phyloP scores from a whole-genome alignment of 2,329 filamentous ascomycete genomes.

The Cordyceps farinosa region DNA sequence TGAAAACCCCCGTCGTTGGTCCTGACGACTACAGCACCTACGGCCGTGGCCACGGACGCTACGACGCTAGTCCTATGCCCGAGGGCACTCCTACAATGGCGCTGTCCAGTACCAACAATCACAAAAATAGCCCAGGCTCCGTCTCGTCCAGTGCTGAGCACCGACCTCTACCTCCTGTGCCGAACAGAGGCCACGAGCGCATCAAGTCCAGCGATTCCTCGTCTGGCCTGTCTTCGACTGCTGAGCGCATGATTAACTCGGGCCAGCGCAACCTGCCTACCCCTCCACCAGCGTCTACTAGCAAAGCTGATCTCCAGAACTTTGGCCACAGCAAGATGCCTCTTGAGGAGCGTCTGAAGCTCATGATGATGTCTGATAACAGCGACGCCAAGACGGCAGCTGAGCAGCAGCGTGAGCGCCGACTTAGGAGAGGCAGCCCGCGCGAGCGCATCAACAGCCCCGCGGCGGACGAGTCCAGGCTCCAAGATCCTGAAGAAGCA shows the following conservation, averaged over 20 bases:
- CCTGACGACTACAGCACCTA: constrained; percentile 82
- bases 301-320: constrained; percentile 74
- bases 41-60: constrained; percentile 35
- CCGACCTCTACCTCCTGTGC: constrained; percentile 81
- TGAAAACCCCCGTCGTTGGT: constrained; percentile 96
- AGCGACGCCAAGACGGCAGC: constrained; percentile 54
- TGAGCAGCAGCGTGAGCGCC: constrained; percentile 64
- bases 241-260: constrained; percentile 65
- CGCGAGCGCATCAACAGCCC: constrained; percentile 48
- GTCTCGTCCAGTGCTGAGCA: constrained; percentile 75
- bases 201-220: constrained; percentile 47
- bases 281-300: constrained; percentile 63
- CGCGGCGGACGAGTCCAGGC: constrained; percentile 30
- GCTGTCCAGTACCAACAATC: constrained; percentile 45
- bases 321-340: constrained; percentile 75
- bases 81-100: constrained; percentile 43
- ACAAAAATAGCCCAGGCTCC: constrained; percentile 66
- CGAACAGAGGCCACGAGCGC: constrained; percentile 44
- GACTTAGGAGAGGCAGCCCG: constrained; percentile 59
- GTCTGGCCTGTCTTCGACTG: constrained; percentile 63
- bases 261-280: constrained; percentile 65
- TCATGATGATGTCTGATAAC: constrained; percentile 83
- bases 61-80: constrained; percentile 67
- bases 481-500: constrained; percentile 33
- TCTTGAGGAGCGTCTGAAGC: constrained; percentile 76